Conservation (phyloP, 768 basidiomycete species). For the Hirschioporus abietinus region DNA sequence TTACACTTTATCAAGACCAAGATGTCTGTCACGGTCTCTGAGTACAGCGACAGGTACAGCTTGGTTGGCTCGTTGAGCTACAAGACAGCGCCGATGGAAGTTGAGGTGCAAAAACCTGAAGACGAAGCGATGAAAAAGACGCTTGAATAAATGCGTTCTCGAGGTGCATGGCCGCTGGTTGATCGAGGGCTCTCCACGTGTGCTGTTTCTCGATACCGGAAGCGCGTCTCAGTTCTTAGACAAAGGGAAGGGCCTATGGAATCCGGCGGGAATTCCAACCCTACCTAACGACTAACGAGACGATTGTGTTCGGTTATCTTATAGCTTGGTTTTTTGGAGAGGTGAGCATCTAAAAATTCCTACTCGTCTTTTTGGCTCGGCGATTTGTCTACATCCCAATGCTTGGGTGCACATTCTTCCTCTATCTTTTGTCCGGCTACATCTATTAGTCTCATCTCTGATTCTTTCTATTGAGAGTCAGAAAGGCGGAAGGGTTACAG, state of each 20-base stretch:
- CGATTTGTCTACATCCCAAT: no score
- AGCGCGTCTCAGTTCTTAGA: conserved; percentile 83
- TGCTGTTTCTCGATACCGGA: conserved; percentile 93
- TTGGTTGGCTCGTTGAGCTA: conserved; percentile 97
- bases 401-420: no score
- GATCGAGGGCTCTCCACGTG: conserved; percentile 92
- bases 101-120: conserved; percentile 85
- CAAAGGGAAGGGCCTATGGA: conserved; percentile 99
- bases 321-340: no score
- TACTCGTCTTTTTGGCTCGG: no score
- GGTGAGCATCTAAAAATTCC: no score
- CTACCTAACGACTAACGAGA: conserved; percentile 96
- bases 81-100: conserved; percentile 99
- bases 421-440: no score
- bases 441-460: no score
- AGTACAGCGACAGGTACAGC: conserved; percentile 92
- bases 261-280: conserved; percentile 93
- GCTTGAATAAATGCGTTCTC: conserved; percentile 76
- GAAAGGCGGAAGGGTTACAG: no score
- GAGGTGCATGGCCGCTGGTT: conserved; percentile 98
- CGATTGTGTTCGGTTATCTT: conserved; percentile 96
- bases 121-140: conserved; percentile 74
- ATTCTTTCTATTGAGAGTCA: no score
- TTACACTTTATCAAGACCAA: conserved; percentile 99
- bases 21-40: conserved; percentile 94